Base-by-base conservation (phyloP, 805 yeast genomes). In the Nakazawaea populi region DNA sequence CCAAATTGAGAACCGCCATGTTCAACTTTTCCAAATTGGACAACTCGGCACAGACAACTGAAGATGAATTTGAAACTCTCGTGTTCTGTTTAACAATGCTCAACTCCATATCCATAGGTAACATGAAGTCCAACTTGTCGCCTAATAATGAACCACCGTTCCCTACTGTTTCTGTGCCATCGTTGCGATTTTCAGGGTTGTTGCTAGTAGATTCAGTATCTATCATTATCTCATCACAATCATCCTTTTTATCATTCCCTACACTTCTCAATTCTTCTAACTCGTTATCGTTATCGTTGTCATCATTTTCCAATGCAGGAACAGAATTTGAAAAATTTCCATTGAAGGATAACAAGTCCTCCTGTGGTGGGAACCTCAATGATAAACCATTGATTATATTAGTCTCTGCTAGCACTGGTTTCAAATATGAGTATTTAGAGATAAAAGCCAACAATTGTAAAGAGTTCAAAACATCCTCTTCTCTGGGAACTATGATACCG, bases 391-490 rank as follows among this genome's bases (percentile, higher is more conserved):
- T 85, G 7, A 90, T 82, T 44, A 90, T 69, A 65, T 87, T 86
- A 3, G 96, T 83, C 48, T 77, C 79, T 57, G 90, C 95, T 52
- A 92, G 71, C 45, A 75, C 75, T 38, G 82, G 84, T 60, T 91
- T 87, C 64, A 91, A 71, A 54, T 81, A 77, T 0, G 97, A 84
- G 61, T 94, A 92, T 66, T 92, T 92, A 4, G 97, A 90, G 41
- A 91, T 88, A 66, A 90, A 92, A 11, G 98, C 98, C 47, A 94
- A 67, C 24, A 94, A 74, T 66, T 92, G 98, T 49, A 92, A 72
- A 4, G 96, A 86, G 96, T 97, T 90, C 37, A 89, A 83, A 14
- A 92, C 88, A 62, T 92, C 99, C 63, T 92, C 97, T 55, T 88
- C 96, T 51, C 89, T 79, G 1, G 97, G 97, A 5, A 90, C 77